phyloP scores from a whole-genome alignment of 345 rosid genomes.

The Noccaea caerulescens region DNA sequence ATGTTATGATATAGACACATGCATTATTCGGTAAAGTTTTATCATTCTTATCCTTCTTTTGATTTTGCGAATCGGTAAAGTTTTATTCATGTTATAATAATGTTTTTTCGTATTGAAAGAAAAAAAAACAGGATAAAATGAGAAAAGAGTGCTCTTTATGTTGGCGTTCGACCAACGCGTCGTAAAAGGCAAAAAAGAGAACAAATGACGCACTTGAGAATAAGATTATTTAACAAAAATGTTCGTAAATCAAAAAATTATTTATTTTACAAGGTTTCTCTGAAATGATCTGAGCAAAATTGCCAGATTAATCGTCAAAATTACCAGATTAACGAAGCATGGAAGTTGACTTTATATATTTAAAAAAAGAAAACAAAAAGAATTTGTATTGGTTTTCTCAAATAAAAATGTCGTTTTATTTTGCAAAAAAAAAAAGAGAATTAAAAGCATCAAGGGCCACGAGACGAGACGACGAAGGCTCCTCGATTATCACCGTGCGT shows the following conservation, averaged over 20 bases:
- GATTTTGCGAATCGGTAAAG: not conserved
- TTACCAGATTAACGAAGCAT: too few species aligned
- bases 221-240: not conserved
- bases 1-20: constrained; percentile 10
- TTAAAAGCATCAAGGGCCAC: constrained; percentile 28
- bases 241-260: not conserved
- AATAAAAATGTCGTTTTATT: not conserved
- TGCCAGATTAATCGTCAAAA: not conserved
- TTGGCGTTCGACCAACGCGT: constrained; percentile 43
- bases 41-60: not conserved
- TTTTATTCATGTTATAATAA: too few species aligned
- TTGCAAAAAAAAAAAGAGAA: not conserved
- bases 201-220: not conserved
- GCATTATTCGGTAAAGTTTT: not conserved
- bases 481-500: constrained; percentile 21
- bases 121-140: not conserved
- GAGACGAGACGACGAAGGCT: constrained; percentile 35
- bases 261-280: not conserved
- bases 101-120: too few species aligned
- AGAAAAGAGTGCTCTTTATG: constrained; percentile 4
- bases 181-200: not conserved
- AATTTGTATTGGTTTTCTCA: too few species aligned
- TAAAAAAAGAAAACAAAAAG: too few species aligned
- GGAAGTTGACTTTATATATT: too few species aligned
- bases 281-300: not conserved